Percentiles rank a stretch among this genome's conserved stretches.
Evolutionary conservation across 257 asterid genomes (phyloP).

Genomic region (Nemophila menziesii): DNA sequence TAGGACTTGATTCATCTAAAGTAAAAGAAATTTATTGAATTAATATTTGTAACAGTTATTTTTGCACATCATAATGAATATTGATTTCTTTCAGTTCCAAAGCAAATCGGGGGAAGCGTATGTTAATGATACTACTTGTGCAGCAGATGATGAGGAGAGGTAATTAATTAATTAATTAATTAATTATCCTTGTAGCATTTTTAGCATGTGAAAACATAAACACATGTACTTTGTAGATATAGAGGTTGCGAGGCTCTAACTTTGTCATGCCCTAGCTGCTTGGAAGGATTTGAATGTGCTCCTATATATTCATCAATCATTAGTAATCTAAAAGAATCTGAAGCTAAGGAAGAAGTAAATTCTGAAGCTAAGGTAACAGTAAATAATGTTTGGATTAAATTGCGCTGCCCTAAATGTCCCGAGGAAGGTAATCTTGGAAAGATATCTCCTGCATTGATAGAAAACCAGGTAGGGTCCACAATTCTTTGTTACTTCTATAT

Average conservation of each 20-base stretch:
- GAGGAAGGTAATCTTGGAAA: slow-evolving; percentile 54
- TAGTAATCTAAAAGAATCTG: slow-evolving; percentile 36
- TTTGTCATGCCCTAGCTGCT: slow-evolving; percentile 85
- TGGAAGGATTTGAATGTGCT: slow-evolving; percentile 47
- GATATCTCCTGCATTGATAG: slow-evolving; percentile 53
- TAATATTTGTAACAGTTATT: slow-evolving; percentile 1
- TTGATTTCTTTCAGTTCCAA: slow-evolving; percentile 56
- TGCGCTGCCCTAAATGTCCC: slow-evolving; percentile 80
- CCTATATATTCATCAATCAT: slow-evolving; percentile 42
- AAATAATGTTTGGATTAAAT: slow-evolving; percentile 55
- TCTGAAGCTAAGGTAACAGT: slow-evolving; percentile 19
- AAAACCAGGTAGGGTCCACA: slow-evolving; percentile 55
- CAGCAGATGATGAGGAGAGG: slow-evolving; percentile 79
- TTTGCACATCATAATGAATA: slow-evolving; percentile 8
- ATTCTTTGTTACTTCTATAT: background rate
- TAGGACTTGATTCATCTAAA: slow-evolving; percentile 94
- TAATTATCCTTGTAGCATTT: too few relatives aligned
- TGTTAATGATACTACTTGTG: slow-evolving; percentile 51
- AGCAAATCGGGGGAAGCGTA: slow-evolving; percentile 47
- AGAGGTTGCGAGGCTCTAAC: slow-evolving; percentile 71
- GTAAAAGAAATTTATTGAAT: slow-evolving; percentile 22
- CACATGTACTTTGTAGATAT: slow-evolving; percentile 65
- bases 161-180: slow-evolving; percentile 17
- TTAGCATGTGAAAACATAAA: too few relatives aligned
- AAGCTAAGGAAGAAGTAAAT: slow-evolving; percentile 28